A percentile compares a stretch with the other conserved stretches of the same genome.
phyloP scores from a whole-genome alignment of 305 asterid species.

The Fraxinus greggii region DNA sequence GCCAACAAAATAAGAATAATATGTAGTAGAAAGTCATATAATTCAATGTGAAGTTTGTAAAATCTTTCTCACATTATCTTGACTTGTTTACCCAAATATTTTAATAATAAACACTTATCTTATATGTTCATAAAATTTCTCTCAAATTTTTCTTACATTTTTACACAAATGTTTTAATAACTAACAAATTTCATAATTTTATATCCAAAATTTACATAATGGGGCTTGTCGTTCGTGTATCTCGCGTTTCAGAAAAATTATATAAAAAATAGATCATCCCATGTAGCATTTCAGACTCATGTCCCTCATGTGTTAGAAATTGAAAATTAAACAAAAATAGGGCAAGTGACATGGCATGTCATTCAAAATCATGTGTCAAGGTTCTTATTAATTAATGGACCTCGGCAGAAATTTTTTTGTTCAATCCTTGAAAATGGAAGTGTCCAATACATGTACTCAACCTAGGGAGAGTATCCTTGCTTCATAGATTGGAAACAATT shows the following conservation, averaged over 20 bases:
- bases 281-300: not conserved
- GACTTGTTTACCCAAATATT: not conserved
- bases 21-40: not conserved
- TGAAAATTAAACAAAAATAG: not conserved
- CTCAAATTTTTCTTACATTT: not conserved
- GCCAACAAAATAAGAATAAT: not conserved
- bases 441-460: not conserved
- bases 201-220: not conserved
- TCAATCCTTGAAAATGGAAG: not conserved
- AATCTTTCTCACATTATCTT: not conserved
- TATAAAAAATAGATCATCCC: not conserved
- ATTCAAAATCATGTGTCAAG: not conserved
- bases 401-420: not conserved
- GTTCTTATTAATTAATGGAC: not conserved
- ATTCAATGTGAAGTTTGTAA: not conserved
- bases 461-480: not conserved
- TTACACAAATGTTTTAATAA: not conserved
- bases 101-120: not conserved
- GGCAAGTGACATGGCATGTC: not conserved
- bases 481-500: not conserved
- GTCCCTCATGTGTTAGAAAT: not conserved
- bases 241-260: not conserved
- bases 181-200: not conserved
- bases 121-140: not conserved
- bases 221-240: not conserved